phyloP scores from a whole-genome alignment of 2,329 filamentous ascomycete genomes.

The Aspergillus sp. region DNA sequence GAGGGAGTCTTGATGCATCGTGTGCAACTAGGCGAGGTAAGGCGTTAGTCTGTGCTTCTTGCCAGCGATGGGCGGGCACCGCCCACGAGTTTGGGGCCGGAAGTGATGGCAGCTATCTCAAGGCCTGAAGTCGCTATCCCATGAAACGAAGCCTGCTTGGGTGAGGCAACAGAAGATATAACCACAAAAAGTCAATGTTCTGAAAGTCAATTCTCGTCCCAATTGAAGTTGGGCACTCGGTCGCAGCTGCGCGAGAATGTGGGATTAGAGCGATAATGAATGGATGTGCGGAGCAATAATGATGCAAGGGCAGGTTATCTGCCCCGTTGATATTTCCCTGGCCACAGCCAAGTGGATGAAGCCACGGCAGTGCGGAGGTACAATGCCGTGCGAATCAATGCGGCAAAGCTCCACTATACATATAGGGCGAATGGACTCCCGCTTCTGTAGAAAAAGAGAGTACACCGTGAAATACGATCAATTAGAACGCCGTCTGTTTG shows the following conservation, averaged over 20 bases:
- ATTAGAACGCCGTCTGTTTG: not conserved
- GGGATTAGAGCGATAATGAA: conserved; percentile 7
- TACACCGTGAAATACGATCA: not conserved
- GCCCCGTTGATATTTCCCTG: conserved; percentile 14
- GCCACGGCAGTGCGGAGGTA: conserved; percentile 11
- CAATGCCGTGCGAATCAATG: conserved; percentile 10
- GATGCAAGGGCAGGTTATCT: conserved; percentile 21
- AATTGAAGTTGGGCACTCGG: conserved; percentile 10
- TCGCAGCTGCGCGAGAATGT: conserved; percentile 9
- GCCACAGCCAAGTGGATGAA: conserved; percentile 14
- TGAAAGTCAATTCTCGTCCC: not conserved
- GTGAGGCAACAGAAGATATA: not conserved
- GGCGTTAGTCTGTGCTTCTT: conserved; percentile 25
- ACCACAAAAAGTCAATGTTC: not conserved
- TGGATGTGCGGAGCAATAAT: conserved; percentile 11
- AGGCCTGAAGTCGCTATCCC: not conserved
- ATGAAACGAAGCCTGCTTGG: not conserved
- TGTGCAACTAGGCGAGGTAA: conserved; percentile 32
- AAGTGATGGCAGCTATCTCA: not conserved
- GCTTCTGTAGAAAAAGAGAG: not conserved
- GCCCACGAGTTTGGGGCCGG: conserved; percentile 2
- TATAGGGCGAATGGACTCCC: conserved; percentile 1
- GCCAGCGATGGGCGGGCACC: conserved; percentile 20
- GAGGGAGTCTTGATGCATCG: conserved; percentile 34
- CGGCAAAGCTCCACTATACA: conserved; percentile 10